Base-by-base conservation (phyloP, 2,329 filamentous ascomycete genomes). In the Rhynchosporium secalis region DNA sequence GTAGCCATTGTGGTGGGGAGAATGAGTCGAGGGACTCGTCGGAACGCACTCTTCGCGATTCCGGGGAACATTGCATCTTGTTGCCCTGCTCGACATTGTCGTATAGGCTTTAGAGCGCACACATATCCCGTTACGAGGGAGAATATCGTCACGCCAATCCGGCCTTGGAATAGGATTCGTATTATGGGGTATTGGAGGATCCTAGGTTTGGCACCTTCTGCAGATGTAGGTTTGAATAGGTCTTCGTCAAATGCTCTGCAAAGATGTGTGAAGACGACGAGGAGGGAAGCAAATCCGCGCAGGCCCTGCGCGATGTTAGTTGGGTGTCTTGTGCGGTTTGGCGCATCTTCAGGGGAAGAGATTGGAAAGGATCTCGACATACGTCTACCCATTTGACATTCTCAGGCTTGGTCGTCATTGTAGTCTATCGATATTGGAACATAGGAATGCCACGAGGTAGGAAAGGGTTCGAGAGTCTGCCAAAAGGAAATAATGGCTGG, bases 71-170 rank as follows among this genome's bases (percentile, higher is more conserved):
- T 83, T 1, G 77, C 78, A 47, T 83, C 79, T 61, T 79, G 78
- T 67, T 83, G 79, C 57, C 83, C 84, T 38, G 81, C 76, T 58
- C 82, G 79, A 69, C 78, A 81, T 57, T 83, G 79, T 59, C 80
- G 78, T 63, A 87, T 79, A 15, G 85, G 83, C 69, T 86, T 86
- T 58, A 87, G 78, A 3, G 83, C 81, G 74, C 86, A 87, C 57
- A 87, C 85, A 69, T 86, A 87, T 61, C 85, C 85, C 28, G 85
- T 85, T 45, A 87, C 83, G 52, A 89, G 78, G 69, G 86, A 82
- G 74, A 89, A 88, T 65, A 88, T 84, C 13, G 85, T 82, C 2
- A 89, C 86, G 73, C 86, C 87, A 51, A 85, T 83, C 15, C 87
- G 81, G 28, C 86, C 85, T 69, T 86, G 84, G 56, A 82, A 78